Conservation (phyloP, 805 yeast genomes). For the Candida berthetii region DNA sequence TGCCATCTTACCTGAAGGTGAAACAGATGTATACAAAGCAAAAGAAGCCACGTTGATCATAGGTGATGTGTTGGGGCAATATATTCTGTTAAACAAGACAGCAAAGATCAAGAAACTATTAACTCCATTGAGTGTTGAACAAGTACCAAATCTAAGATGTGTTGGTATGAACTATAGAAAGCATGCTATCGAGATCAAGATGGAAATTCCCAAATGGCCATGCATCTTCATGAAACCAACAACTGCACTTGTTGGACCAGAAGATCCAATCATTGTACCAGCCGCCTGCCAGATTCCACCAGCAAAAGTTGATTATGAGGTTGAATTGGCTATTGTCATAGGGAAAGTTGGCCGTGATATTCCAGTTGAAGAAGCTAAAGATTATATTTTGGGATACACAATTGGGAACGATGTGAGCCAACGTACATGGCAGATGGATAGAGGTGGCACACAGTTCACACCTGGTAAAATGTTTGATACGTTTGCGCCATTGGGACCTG, state of each 20-base stretch:
- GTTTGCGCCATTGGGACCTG: constrained; percentile 55
- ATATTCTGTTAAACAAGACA: constrained; percentile 28
- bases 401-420: constrained; percentile 53
- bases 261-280: constrained; percentile 36
- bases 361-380: constrained; percentile 33
- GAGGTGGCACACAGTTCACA: constrained; percentile 49
- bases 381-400: constrained; percentile 44
- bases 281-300: constrained; percentile 26
- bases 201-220: constrained; percentile 41
- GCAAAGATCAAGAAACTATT: constrained; percentile 27
- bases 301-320: constrained; percentile 43
- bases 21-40: constrained; percentile 30
- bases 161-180: constrained; percentile 47
- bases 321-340: constrained; percentile 47
- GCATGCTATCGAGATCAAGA: constrained; percentile 32
- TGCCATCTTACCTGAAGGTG: constrained; percentile 31
- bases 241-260: constrained; percentile 37
- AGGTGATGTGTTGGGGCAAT: constrained; percentile 39
- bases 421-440: constrained; percentile 48
- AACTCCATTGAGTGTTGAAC: constrained; percentile 32
- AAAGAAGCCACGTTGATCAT: constrained; percentile 33
- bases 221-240: constrained; percentile 45
- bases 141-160: constrained; percentile 35
- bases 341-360: constrained; percentile 44
- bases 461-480: constrained; percentile 48